Conservation (phyloP, 345 rosid genomes). For the Isatis tinctoria region DNA sequence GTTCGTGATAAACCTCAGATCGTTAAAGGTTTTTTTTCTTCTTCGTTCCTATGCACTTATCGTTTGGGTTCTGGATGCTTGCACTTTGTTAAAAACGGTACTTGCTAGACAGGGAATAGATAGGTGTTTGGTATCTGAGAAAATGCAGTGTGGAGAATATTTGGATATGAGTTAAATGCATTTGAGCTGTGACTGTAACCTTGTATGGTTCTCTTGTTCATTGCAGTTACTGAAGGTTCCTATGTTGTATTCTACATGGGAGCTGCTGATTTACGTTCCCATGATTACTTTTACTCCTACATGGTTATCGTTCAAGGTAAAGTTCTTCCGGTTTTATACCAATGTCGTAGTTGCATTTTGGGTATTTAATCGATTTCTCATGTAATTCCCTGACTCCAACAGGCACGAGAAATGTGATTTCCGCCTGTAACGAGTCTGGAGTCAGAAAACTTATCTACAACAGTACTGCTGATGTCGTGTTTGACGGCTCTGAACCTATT, state of each 20-base stretch:
- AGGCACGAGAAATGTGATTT: slow-evolving; percentile 84
- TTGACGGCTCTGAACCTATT: slow-evolving; percentile 72
- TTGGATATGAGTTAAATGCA: background rate
- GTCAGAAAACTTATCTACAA: slow-evolving; percentile 74
- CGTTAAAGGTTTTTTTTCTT: slow-evolving; percentile 40
- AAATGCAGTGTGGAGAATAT: background rate
- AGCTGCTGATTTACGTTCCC: slow-evolving; percentile 38
- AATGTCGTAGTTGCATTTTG: background rate
- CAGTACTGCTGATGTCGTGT: slow-evolving; percentile 83
- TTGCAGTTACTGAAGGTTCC: slow-evolving; percentile 75
- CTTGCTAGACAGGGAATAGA: background rate
- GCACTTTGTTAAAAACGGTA: background rate
- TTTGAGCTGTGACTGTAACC: slow-evolving; percentile 18
- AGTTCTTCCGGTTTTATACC: background rate
- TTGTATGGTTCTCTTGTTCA: background rate
- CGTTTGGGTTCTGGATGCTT: background rate
- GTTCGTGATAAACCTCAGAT: slow-evolving; percentile 61
- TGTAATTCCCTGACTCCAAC: background rate
- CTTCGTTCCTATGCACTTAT: background rate
- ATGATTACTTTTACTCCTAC: slow-evolving; percentile 56
- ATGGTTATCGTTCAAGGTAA: slow-evolving; percentile 79
- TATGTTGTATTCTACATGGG: slow-evolving; percentile 69
- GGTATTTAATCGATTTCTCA: background rate
- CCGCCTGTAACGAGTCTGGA: slow-evolving; percentile 72
- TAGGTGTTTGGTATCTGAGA: background rate